phyloP scores from a whole-genome alignment of 371 early-diverging fungal genomes.

The Amoeboaphelidium protococcarum region DNA sequence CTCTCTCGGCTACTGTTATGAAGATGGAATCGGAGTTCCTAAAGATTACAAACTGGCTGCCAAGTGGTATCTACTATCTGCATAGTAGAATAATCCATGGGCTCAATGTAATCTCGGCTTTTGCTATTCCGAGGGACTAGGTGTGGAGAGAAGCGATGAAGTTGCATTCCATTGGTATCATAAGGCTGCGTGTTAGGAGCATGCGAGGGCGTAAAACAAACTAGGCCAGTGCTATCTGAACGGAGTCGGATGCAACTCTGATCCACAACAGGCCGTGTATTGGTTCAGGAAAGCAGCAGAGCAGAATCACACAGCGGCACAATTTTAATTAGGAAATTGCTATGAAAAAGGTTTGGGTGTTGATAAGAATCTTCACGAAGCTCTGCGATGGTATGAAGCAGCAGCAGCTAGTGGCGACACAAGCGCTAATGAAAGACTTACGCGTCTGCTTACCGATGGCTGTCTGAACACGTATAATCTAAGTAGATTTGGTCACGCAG shows the following conservation, averaged over 20 bases:
- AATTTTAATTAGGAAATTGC: constrained; percentile 14
- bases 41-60: constrained; percentile 1
- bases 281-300: constrained; percentile 18
- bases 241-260: constrained; percentile 12
- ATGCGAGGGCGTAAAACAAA: constrained; percentile 19
- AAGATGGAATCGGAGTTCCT: constrained; percentile 8
- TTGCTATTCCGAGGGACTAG: constrained; percentile 7
- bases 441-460: constrained; percentile 5
- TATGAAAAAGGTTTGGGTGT: constrained; percentile 18
- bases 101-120: constrained; percentile 9
- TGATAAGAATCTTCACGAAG: constrained; percentile 7
- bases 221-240: constrained; percentile 15
- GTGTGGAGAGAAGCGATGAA: neutral
- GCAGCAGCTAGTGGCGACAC: constrained; percentile 18
- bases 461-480: neutral
- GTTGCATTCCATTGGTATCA: neutral
- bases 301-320: constrained; percentile 15
- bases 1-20: constrained; percentile 22
- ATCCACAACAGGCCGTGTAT: constrained; percentile 13
- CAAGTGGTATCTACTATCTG: constrained; percentile 3
- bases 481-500: neutral
- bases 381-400: constrained; percentile 17
- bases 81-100: constrained; percentile 4
- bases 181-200: constrained; percentile 6
- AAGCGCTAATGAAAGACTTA: constrained; percentile 11